Conservation (phyloP, 495 filamentous ascomycete genomes). For the Cenococcum geophilum region DNA sequence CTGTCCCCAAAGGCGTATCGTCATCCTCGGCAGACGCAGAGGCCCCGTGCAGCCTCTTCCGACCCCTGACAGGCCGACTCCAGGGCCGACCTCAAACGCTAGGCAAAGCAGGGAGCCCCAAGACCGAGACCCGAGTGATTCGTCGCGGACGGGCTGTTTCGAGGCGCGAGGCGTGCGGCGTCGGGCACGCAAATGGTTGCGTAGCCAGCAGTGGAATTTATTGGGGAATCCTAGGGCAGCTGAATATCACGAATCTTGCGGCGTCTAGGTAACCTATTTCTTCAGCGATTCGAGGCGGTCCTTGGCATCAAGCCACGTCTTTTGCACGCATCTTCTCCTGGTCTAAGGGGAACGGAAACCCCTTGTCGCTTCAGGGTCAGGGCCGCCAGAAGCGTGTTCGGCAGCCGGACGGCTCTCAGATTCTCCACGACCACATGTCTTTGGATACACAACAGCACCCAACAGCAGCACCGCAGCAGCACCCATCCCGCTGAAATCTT, state of each 20-base stretch:
- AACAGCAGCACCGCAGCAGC: too few relatives aligned
- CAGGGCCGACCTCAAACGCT: neutral
- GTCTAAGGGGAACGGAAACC: neutral
- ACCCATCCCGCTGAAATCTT: neutral
- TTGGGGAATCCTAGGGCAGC: neutral
- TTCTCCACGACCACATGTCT: neutral
- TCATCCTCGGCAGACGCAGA: neutral
- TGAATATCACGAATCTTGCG: neutral
- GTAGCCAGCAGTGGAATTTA: neutral
- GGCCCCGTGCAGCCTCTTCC: neutral
- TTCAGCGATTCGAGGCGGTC: neutral
- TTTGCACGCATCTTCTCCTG: neutral
- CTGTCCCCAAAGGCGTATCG: neutral
- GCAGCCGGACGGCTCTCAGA: constrained; percentile 8
- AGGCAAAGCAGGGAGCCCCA: neutral
- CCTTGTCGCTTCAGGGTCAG: neutral
- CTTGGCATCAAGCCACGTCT: constrained; percentile 1
- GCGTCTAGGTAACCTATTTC: neutral
- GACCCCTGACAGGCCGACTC: neutral
- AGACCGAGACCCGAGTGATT: neutral
- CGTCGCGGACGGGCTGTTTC: neutral
- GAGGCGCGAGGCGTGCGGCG: neutral
- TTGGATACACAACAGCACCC: neutral
- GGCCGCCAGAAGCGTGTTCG: neutral
- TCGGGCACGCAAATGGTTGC: neutral